These are phyloP conservation scores for Brassica napus DNA, from an alignment of 345 rosid genomes.

Conservation along the genomic window DNA sequence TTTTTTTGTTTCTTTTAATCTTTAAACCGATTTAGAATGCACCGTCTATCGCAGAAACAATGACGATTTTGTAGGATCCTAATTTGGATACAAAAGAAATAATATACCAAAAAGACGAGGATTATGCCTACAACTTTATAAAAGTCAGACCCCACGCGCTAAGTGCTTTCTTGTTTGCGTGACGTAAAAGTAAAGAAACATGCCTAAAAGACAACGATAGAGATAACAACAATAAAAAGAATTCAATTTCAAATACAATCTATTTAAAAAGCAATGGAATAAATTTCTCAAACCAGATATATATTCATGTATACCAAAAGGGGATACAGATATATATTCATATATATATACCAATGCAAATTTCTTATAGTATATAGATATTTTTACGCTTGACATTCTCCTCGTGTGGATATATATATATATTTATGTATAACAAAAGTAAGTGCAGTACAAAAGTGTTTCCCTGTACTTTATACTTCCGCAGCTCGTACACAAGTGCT, in stretches of 20 bases:
- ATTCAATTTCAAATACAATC: constrained; percentile 17
- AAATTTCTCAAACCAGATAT: constrained; percentile 22
- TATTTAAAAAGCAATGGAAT: not conserved
- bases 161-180: constrained; percentile 30
- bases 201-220: constrained; percentile 23
- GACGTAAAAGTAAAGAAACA: constrained; percentile 29
- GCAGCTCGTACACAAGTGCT: too few species aligned
- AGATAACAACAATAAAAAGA: constrained; percentile 14
- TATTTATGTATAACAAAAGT: too few species aligned
- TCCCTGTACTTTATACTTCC: too few species aligned
- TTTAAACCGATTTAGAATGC: not conserved
- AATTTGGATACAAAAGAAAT: not conserved
- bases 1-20: not conserved
- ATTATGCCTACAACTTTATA: constrained; percentile 8
- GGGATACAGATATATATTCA: too few species aligned
- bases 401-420: too few species aligned
- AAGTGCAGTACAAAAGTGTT: too few species aligned
- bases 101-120: constrained; percentile 18
- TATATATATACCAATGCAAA: too few species aligned
- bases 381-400: too few species aligned
- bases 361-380: too few species aligned
- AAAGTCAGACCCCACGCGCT: constrained; percentile 8
- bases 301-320: too few species aligned
- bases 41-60: constrained; percentile 20
- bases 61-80: not conserved